A percentile compares a stretch with the other conserved stretches of the same genome.
Conservation (phyloP, 2,329 filamentous ascomycete species). For the Ascochyta fabae region DNA sequence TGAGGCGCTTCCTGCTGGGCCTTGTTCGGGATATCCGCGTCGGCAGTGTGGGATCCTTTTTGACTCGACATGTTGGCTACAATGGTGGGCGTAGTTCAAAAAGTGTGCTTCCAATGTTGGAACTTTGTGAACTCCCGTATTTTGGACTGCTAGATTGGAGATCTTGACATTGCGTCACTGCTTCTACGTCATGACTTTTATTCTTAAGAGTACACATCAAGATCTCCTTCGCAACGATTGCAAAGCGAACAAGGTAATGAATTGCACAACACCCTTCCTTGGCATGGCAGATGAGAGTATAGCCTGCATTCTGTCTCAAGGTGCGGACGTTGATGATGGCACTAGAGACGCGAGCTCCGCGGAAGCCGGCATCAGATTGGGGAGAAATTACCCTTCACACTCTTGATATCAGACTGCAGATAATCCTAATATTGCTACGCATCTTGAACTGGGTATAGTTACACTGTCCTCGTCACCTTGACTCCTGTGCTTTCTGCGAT, state of each 20-base stretch:
- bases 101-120: not conserved
- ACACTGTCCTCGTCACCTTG: slow-evolving; percentile 41
- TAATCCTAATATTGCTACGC: not conserved
- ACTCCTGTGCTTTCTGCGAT: slow-evolving; percentile 60
- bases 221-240: not conserved
- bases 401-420: not conserved
- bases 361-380: not conserved
- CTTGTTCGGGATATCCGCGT: slow-evolving; percentile 50
- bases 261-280: not conserved
- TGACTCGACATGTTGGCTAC: slow-evolving; percentile 28
- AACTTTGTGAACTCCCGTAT: not conserved
- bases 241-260: not conserved
- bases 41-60: slow-evolving; percentile 49
- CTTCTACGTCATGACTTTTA: slow-evolving; percentile 7
- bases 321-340: not conserved
- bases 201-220: not conserved
- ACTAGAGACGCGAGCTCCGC: not conserved
- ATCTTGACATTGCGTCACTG: slow-evolving; percentile 8
- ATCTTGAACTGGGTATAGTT: not conserved
- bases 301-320: not conserved
- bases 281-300: not conserved
- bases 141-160: not conserved
- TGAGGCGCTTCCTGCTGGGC: slow-evolving; percentile 49
- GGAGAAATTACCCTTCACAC: not conserved
- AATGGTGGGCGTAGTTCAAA: not conserved